Evolutionary conservation across 371 early-diverging fungal species (phyloP).

Genomic region (Mortierella polycephala): DNA sequence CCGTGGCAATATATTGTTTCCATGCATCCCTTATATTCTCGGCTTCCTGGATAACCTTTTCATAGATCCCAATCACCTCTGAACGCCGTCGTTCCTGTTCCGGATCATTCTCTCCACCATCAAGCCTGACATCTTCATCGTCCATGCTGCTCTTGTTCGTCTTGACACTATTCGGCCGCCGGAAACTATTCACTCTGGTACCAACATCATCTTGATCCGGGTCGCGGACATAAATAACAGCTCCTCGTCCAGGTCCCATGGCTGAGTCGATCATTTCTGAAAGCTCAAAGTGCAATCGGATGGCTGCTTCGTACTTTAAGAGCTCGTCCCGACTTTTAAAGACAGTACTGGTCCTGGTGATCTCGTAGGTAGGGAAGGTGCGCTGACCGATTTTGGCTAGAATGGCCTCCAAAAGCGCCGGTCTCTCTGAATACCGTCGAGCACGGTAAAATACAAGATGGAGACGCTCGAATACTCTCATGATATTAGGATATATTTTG

Average conservation of each 20-base stretch:
- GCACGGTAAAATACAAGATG: conserved; percentile 65
- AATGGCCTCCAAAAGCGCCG: conserved; percentile 62
- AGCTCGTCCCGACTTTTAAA: conserved; percentile 66
- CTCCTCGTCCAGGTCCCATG: conserved; percentile 34
- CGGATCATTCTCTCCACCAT: conserved; percentile 25
- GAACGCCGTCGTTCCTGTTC: conserved; percentile 52
- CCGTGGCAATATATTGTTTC: conserved; percentile 37
- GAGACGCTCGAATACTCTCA: conserved; percentile 58
- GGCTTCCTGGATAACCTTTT: conserved; percentile 50
- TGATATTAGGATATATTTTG: conserved; percentile 42
- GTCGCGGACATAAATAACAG: conserved; percentile 48
- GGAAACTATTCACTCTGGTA: background rate
- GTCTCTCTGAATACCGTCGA: conserved; percentile 49
- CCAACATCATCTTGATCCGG: conserved; percentile 26
- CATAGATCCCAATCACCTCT: conserved; percentile 60
- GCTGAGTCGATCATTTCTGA: conserved; percentile 47
- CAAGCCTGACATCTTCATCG: conserved; percentile 3
- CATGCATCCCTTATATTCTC: conserved; percentile 30
- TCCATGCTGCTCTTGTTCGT: background rate
- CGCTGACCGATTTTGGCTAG: conserved; percentile 67
- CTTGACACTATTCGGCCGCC: conserved; percentile 9
- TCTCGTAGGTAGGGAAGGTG: conserved; percentile 64
- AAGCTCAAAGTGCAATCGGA: conserved; percentile 51
- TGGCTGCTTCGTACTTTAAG: conserved; percentile 66
- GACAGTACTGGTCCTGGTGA: conserved; percentile 61